These are phyloP conservation scores for Exophiala sideris DNA, from an alignment of 2,329 filamentous ascomycete species.

Conservation along the genomic window DNA sequence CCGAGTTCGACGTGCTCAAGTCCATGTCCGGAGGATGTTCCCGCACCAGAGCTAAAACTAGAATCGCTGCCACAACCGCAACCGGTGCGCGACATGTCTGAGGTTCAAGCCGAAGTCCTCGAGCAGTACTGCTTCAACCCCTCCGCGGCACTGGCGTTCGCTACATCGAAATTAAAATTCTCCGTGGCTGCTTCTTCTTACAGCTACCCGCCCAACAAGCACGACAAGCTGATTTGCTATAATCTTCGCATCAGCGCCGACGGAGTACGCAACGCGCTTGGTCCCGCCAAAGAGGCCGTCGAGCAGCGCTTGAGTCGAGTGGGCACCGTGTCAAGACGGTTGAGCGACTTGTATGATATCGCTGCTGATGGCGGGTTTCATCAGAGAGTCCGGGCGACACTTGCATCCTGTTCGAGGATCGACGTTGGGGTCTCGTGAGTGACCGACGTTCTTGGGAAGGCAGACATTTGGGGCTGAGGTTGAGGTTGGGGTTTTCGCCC, in stretches of 20 bases:
- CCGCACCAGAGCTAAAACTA: not conserved
- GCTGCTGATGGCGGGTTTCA: conserved; percentile 21
- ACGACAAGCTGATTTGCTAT: conserved; percentile 25
- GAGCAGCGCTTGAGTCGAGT: conserved; percentile 17
- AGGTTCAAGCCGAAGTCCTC: conserved; percentile 19
- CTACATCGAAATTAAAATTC: conserved; percentile 22
- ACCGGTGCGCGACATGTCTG: conserved; percentile 18
- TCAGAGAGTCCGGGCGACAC: conserved; percentile 19
- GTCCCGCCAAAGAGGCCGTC: conserved; percentile 21
- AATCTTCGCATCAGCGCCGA: conserved; percentile 22
- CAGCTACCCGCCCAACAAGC: conserved; percentile 19
- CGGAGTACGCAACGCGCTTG: conserved; percentile 17
- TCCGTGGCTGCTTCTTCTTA: conserved; percentile 21
- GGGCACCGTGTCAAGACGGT: conserved; percentile 15
- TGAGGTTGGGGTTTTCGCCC: too few relatives aligned
- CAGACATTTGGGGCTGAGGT: too few relatives aligned
- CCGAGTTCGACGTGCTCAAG: not conserved
- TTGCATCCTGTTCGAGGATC: conserved; percentile 21
- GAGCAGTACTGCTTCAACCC: conserved; percentile 24
- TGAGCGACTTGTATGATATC: conserved; percentile 22
- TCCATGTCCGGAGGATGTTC: not conserved
- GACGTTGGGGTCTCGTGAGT: conserved; percentile 23
- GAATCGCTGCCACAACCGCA: not conserved
- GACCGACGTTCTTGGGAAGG: not conserved
- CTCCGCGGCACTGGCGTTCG: conserved; percentile 20